Percentiles rank a stretch among this genome's conserved stretches.
These are phyloP conservation scores for Malus asiatica DNA, from an alignment of 306 rosid genomes.

Conservation along the genomic window DNA sequence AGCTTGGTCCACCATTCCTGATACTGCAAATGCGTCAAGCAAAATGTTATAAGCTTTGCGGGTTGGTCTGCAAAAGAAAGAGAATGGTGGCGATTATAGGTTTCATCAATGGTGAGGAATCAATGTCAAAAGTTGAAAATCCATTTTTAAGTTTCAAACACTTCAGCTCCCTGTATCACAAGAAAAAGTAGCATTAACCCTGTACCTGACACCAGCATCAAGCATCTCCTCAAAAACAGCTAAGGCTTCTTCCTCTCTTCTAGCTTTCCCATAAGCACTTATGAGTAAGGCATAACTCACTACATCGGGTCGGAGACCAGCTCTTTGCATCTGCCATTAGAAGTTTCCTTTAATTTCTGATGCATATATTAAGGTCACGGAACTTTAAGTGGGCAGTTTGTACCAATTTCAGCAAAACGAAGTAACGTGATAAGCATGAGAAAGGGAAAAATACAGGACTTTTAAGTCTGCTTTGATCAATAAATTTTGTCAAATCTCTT, in stretches of 20 bases:
- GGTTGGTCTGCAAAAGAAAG: slow-evolving; percentile 62
- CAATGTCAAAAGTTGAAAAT: not conserved
- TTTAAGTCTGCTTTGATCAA: not conserved
- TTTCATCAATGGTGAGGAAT: slow-evolving; percentile 2
- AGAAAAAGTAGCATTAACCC: not conserved
- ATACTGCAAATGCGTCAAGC: slow-evolving; percentile 85
- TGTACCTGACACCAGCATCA: slow-evolving; percentile 87
- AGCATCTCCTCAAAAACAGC: slow-evolving; percentile 99
- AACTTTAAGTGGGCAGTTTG: not conserved
- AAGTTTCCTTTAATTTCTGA: slow-evolving; percentile 45
- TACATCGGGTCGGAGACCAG: slow-evolving; percentile 79
- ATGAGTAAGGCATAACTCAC: slow-evolving; percentile 88
- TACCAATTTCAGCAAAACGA: not conserved
- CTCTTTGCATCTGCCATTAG: slow-evolving; percentile 88
- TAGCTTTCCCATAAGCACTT: slow-evolving; percentile 89
- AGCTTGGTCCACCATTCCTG: slow-evolving; percentile 98
- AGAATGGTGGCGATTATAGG: not conserved
- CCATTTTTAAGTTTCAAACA: not conserved
- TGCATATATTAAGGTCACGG: slow-evolving; percentile 4
- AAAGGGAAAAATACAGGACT: not conserved
- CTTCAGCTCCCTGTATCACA: not conserved
- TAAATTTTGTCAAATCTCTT: not conserved
- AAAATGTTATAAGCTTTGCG: slow-evolving; percentile 85
- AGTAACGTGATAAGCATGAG: not conserved
- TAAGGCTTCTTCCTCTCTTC: slow-evolving; percentile 95